These are phyloP conservation scores for Lactarius vividus DNA, from an alignment of 768 basidiomycete species.

Conservation along the genomic window DNA sequence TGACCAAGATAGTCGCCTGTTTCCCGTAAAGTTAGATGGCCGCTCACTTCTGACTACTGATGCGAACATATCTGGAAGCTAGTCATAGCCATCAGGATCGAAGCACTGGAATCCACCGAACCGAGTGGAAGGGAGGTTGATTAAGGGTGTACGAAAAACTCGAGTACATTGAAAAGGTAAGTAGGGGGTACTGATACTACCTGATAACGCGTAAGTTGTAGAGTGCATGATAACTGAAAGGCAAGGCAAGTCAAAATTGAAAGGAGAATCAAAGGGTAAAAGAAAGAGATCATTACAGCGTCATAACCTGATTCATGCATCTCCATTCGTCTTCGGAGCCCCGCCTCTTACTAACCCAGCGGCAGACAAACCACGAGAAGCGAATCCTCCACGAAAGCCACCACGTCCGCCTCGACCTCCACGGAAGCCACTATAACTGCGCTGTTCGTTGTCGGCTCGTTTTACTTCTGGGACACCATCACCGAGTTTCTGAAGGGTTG, in stretches of 20 bases:
- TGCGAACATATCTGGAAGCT: neutral
- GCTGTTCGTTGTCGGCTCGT: slow-evolving; percentile 55
- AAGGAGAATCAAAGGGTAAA: neutral
- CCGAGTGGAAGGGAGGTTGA: neutral
- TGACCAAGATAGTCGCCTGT: neutral
- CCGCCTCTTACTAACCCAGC: slow-evolving; percentile 57
- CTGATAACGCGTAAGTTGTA: slow-evolving; percentile 19
- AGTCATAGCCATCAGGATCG: neutral
- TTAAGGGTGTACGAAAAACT: slow-evolving; percentile 13
- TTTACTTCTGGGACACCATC: slow-evolving; percentile 65
- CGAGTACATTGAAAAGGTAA: slow-evolving; percentile 21
- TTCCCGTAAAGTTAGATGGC: neutral
- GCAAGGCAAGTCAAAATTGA: neutral
- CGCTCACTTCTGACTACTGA: neutral
- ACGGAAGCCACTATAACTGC: slow-evolving; percentile 30
- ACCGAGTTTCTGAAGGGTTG: slow-evolving; percentile 57
- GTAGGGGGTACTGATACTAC: slow-evolving; percentile 19
- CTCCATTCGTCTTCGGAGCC: slow-evolving; percentile 33
- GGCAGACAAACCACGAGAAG: slow-evolving; percentile 62
- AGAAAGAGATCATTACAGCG: neutral
- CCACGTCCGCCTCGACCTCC: slow-evolving; percentile 57
- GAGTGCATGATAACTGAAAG: slow-evolving; percentile 8
- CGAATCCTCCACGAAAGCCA: slow-evolving; percentile 52
- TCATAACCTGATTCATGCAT: slow-evolving; percentile 22
- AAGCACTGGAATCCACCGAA: neutral